Evolutionary conservation across 495 filamentous ascomycete genomes (phyloP).

Genomic region (Aspergillus incahuasiensis): DNA sequence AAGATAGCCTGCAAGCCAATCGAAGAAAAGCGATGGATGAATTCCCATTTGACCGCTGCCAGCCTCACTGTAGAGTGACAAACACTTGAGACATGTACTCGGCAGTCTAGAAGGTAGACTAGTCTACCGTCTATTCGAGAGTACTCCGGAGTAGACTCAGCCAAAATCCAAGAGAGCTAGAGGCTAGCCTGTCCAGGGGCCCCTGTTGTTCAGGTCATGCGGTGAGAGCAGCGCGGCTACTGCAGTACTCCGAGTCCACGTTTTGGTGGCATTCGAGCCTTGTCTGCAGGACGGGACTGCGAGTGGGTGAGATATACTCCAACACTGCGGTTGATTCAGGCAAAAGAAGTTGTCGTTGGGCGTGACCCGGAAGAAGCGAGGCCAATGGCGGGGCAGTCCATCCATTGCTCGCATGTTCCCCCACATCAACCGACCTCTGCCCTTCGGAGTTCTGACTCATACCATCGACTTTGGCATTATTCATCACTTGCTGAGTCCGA

Average conservation of each 20-base stretch:
- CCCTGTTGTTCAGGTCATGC: constrained; percentile 3
- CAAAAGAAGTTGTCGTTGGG: not conserved
- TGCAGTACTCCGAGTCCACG: constrained; percentile 3
- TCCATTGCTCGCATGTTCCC: too few species aligned
- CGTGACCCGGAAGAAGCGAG: not conserved
- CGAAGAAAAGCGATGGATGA: not conserved
- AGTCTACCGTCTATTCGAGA: too few species aligned
- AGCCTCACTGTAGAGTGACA: not conserved
- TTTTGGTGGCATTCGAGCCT: not conserved
- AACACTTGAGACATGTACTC: not conserved
- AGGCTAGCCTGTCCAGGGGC: not conserved
- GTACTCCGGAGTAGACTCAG: too few species aligned
- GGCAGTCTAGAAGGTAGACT: not conserved
- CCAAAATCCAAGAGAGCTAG: too few species aligned
- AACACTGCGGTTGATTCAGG: not conserved
- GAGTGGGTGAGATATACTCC: not conserved
- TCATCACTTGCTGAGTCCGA: too few species aligned
- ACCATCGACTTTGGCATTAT: not conserved
- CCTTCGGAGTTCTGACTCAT: not conserved
- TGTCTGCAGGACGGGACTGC: not conserved
- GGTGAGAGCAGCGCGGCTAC: constrained; percentile 1
- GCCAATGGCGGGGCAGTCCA: too few species aligned
- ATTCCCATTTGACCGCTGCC: not conserved
- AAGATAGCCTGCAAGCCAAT: not conserved
- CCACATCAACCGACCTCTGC: not conserved